Evolutionary conservation across 208 protist species (phyloP).

Genomic region (Crithidia mellificae): DNA sequence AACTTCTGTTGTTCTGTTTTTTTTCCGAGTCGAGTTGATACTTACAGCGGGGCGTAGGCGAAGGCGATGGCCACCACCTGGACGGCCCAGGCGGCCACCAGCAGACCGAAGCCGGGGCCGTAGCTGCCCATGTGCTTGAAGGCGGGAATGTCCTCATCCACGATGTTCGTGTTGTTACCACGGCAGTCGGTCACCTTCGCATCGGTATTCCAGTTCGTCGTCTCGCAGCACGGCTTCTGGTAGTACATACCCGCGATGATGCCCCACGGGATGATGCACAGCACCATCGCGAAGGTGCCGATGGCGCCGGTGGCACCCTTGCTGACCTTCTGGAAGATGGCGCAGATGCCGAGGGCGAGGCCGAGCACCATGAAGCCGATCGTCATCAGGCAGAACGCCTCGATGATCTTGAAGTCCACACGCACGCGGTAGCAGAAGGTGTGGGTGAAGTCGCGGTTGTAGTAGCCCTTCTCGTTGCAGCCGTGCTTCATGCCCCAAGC

Average conservation of each 20-base stretch:
- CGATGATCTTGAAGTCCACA: conserved; percentile 45
- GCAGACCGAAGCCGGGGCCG: conserved; percentile 48
- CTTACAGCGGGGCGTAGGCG: conserved; percentile 38
- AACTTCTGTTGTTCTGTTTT: too few species aligned
- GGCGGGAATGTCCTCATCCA: conserved; percentile 27
- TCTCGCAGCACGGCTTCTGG: conserved; percentile 51
- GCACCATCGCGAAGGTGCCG: conserved; percentile 30
- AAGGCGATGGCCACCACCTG: conserved; percentile 46
- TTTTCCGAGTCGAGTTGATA: not conserved
- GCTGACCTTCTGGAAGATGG: conserved; percentile 30
- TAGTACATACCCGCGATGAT: conserved; percentile 48
- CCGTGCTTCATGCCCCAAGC: conserved; percentile 57
- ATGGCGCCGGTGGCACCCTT: conserved; percentile 36
- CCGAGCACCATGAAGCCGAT: conserved; percentile 46
- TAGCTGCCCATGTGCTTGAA: conserved; percentile 50
- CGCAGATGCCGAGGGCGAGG: conserved; percentile 31
- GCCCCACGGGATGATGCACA: conserved; percentile 50
- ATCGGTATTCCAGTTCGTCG: conserved; percentile 26
- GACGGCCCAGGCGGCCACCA: conserved; percentile 48
- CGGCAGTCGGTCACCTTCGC: conserved; percentile 24
- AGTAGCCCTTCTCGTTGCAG: conserved; percentile 47
- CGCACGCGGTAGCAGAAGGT: conserved; percentile 52
- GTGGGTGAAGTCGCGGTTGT: conserved; percentile 42
- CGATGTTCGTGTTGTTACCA: conserved; percentile 18
- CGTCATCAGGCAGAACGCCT: conserved; percentile 69